Evolutionary conservation across 78 protist genomes (phyloP).

Genomic region (Dictyostelium brefeldianum): DNA sequence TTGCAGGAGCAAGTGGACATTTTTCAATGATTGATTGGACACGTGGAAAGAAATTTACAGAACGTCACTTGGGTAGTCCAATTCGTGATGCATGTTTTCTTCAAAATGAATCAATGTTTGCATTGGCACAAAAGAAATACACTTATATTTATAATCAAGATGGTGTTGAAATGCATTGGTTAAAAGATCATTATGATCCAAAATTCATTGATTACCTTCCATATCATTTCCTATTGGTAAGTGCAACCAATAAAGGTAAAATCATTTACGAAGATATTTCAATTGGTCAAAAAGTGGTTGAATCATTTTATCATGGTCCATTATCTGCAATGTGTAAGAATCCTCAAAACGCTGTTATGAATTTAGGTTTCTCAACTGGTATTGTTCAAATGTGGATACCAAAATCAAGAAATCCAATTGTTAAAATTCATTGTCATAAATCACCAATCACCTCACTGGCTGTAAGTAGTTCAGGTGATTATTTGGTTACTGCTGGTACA

Average conservation of each 20-base stretch:
- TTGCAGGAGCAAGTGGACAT: conserved; percentile 97
- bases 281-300: conserved; percentile 72
- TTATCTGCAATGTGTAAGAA: conserved; percentile 87
- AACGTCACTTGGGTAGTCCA: conserved; percentile 89
- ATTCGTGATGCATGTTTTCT: conserved; percentile 91
- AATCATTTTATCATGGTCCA: conserved; percentile 34
- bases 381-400: conserved; percentile 96
- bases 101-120: conserved; percentile 95
- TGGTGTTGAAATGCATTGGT: conserved; percentile 97
- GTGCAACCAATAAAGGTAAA: conserved; percentile 37
- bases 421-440: conserved; percentile 89
- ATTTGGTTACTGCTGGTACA: conserved; percentile 42
- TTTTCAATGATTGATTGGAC: conserved; percentile 93
- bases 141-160: conserved; percentile 92
- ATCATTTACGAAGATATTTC: conserved; percentile 57
- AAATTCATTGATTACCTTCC: conserved; percentile 90
- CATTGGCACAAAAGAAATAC: conserved; percentile 96
- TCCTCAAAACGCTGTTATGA: conserved; percentile 93
- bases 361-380: conserved; percentile 92
- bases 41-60: conserved; percentile 76
- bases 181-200: conserved; percentile 85
- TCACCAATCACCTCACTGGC: conserved; percentile 80
- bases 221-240: conserved; percentile 95
- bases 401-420: conserved; percentile 84
- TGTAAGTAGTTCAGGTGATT: conserved; percentile 83